Conservation (phyloP, 441 rosid genomes). For the Biscutella laevigata region DNA sequence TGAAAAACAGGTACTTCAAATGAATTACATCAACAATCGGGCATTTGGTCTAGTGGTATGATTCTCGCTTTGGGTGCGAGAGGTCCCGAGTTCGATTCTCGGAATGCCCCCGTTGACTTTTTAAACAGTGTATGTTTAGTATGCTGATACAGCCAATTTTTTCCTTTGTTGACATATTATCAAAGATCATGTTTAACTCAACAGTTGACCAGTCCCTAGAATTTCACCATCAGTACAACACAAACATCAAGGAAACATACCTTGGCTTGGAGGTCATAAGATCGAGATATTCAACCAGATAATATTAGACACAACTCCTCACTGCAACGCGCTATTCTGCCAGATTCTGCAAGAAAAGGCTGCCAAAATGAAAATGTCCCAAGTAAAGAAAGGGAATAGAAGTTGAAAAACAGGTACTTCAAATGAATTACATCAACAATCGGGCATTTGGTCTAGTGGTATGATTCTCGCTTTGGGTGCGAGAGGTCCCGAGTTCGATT, state of each 20-base stretch:
- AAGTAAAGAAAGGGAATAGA: too few relatives aligned
- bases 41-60: constrained; percentile 69
- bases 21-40: not conserved
- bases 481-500: constrained; percentile 69
- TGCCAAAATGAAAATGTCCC: too few relatives aligned
- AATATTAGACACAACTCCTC: not conserved
- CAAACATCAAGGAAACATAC: not conserved
- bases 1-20: not conserved
- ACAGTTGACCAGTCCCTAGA: not conserved
- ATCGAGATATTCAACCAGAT: not conserved
- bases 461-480: constrained; percentile 89
- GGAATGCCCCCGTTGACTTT: constrained; percentile 28
- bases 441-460: constrained; percentile 56
- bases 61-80: constrained; percentile 63
- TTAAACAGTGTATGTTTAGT: not conserved
- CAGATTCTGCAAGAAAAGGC: too few relatives aligned
- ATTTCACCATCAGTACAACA: not conserved
- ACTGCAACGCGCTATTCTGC: too few relatives aligned
- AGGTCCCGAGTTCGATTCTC: constrained; percentile 69
- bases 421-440: not conserved
- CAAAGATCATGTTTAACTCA: not conserved
- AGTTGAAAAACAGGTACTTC: too few relatives aligned
- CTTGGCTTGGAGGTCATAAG: not conserved
- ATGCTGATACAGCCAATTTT: not conserved
- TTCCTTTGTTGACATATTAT: not conserved